Evolutionary conservation across 1,284 basidiomycete genomes (phyloP).

Genomic region (Puccinia triticina): DNA sequence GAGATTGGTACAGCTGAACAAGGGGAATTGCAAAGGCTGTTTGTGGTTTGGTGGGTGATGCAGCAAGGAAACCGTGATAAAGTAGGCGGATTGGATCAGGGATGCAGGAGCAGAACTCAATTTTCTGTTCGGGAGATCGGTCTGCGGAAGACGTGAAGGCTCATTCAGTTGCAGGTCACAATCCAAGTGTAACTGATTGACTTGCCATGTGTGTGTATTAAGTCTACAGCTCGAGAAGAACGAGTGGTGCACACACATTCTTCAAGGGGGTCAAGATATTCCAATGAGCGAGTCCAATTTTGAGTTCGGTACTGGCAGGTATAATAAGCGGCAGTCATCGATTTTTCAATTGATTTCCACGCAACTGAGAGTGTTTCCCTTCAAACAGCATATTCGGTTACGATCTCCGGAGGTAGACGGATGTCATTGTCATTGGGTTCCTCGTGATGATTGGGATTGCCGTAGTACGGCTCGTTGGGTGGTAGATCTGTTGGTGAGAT

Average conservation of each 20-base stretch:
- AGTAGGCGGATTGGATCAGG: conserved; percentile 4
- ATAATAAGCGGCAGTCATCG: background rate
- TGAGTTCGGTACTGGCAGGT: background rate
- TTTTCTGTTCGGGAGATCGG: too few species aligned
- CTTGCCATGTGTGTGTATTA: background rate
- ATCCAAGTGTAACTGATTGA: too few species aligned
- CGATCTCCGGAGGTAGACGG: background rate
- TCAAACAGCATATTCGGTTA: background rate
- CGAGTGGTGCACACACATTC: background rate
- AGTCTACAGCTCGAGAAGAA: background rate
- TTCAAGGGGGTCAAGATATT: background rate
- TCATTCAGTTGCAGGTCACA: background rate
- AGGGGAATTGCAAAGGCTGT: conserved; percentile 11
- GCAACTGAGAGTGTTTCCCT: background rate
- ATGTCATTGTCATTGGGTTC: too few species aligned
- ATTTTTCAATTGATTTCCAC: background rate
- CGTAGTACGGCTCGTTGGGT: background rate
- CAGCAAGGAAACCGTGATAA: conserved; percentile 1
- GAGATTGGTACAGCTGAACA: background rate
- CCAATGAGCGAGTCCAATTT: background rate
- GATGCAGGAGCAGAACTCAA: background rate
- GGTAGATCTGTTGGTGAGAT: too few species aligned
- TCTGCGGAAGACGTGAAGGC: too few species aligned
- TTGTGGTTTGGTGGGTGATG: background rate
- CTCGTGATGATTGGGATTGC: too few species aligned